Evolutionary conservation across 257 asterid species (phyloP).

Genomic region (Hygrophila difformis): DNA sequence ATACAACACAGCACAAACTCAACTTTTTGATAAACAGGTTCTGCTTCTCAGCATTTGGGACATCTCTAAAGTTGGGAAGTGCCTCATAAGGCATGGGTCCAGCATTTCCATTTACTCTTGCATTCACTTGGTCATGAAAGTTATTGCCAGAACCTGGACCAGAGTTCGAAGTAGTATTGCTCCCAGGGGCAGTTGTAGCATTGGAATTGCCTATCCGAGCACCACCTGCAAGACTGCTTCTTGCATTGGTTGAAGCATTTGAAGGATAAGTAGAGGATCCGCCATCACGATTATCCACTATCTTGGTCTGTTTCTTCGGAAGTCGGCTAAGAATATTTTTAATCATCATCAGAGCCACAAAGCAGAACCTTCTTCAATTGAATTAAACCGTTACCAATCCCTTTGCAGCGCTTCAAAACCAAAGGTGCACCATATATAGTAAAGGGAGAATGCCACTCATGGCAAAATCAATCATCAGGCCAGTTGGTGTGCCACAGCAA

Average conservation of each 20-base stretch:
- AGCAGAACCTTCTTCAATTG: constrained; percentile 16
- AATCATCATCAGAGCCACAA: constrained; percentile 28
- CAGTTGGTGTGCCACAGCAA: not conserved
- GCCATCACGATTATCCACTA: constrained; percentile 35
- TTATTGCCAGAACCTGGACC: constrained; percentile 17
- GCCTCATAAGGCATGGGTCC: constrained; percentile 21
- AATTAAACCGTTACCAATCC: not conserved
- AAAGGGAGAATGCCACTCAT: not conserved
- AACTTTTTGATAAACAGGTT: constrained; percentile 29
- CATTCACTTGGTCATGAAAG: constrained; percentile 10
- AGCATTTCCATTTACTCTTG: constrained; percentile 24
- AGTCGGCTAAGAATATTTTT: constrained; percentile 46
- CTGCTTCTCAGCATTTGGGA: constrained; percentile 32
- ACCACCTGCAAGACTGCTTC: constrained; percentile 17
- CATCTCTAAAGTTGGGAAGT: constrained; percentile 38
- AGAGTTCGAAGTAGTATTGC: constrained; percentile 11
- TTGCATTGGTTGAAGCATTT: constrained; percentile 25
- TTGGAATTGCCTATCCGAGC: constrained; percentile 21
- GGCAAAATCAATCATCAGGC: constrained; percentile 14
- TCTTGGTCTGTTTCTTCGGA: constrained; percentile 40
- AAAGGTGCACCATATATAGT: not conserved
- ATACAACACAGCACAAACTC: constrained; percentile 26
- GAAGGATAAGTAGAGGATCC: constrained; percentile 25
- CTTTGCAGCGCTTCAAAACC: not conserved
- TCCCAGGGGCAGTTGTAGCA: constrained; percentile 16